Evolutionary conservation across 495 filamentous ascomycete genomes (phyloP), one percentile per base, ranked within the genome.

Genomic region (Pyronema domesticum): DNA sequence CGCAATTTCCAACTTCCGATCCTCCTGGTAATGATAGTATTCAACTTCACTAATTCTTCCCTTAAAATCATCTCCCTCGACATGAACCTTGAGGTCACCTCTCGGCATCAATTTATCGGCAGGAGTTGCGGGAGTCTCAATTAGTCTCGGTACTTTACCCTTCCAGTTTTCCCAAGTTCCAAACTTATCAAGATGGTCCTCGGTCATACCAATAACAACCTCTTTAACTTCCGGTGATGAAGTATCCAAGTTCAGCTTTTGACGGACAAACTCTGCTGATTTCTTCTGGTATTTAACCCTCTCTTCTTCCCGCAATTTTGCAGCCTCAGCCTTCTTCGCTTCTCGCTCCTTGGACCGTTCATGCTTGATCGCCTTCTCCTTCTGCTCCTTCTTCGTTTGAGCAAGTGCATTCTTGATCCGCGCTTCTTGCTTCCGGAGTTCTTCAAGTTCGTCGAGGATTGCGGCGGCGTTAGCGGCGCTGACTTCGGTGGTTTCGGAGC

Each of bases 71-170:
- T 60, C 40, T 53, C 57, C 36, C 60, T 60, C 17, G 40, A 53
- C 36, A 43, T 55, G 7, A 49, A 53, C 46, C 10, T 42, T 43
- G 2, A 23, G 34, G 5, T 19, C 34, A 14, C 34, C 33, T 39
- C 37, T 47, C 14, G 10, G 45, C 45, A 47, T 30, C 13, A 13
- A 62, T 10, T 59, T 59, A 15, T 45, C 47, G 11, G 60, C 55
- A 14, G 62, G 62, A 19, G 62, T 58, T 34, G 62, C 57, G 2
- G 60, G 55, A 14, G 62, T 64, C 51, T 64, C 54, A 39, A 64
- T 56, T 14, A 64, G 61, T 6, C 18, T 45, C 15, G 62, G 62
- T n/a, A 64, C 60, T 42, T 54, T 53, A 23, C 53, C 50, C 17
- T 17, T 47, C 62, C 62, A 64, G 23, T 43, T 51, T 30, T 53